Percentiles rank a stretch among this genome's conserved stretches.
Conservation (phyloP, 2,329 filamentous ascomycete species). For the Aspergillus brasiliensis region DNA sequence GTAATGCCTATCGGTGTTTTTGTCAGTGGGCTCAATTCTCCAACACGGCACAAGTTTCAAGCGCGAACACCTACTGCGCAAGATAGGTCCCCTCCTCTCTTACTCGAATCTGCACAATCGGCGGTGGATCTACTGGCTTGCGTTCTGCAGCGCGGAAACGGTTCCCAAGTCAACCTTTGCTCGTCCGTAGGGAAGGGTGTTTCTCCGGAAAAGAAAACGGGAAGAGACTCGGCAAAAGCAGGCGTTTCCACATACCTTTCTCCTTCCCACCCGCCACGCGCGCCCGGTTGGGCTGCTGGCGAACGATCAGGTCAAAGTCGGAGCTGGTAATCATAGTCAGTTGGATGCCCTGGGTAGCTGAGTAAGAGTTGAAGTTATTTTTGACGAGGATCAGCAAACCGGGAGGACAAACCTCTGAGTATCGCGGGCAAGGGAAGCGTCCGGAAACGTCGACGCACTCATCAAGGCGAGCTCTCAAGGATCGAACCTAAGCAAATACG, state of each 20-base stretch:
- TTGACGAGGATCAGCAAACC: conserved; percentile 16
- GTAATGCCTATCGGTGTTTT: conserved; percentile 52
- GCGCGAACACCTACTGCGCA: conserved; percentile 57
- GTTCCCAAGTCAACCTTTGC: conserved; percentile 16
- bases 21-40: conserved; percentile 16
- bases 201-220: not conserved
- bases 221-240: not conserved
- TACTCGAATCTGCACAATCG: conserved; percentile 73
- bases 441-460: conserved; percentile 45
- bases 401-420: conserved; percentile 41
- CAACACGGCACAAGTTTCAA: not conserved
- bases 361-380: conserved; percentile 32
- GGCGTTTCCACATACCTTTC: conserved; percentile 58
- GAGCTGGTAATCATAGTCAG: conserved; percentile 52
- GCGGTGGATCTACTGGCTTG: conserved; percentile 83
- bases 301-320: conserved; percentile 60
- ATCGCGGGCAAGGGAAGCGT: conserved; percentile 46
- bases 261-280: conserved; percentile 73
- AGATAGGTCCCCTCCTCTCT: conserved; percentile 50
- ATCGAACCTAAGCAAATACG: conserved; percentile 21
- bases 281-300: conserved; percentile 68
- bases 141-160: conserved; percentile 57
- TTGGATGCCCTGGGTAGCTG: conserved; percentile 32
- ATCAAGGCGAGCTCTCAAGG: conserved; percentile 40
- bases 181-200: conserved; percentile 5